These are phyloP conservation scores for Xerocomus cyaneibrunnescens DNA, from an alignment of 1,284 basidiomycete species.

Conservation along the genomic window DNA sequence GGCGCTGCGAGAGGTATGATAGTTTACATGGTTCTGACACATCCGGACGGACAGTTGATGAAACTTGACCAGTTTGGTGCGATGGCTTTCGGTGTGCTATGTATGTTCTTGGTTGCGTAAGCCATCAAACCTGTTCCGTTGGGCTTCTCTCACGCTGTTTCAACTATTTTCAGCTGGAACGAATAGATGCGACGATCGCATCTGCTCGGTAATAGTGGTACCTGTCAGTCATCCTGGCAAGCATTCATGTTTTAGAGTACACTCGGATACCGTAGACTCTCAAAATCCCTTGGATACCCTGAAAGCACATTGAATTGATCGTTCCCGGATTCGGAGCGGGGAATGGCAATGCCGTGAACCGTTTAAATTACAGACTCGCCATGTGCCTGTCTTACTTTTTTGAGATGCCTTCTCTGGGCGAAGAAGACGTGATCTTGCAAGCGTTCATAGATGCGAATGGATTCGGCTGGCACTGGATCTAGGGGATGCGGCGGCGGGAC, in stretches of 20 bases:
- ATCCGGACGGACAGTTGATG: conserved; percentile 16
- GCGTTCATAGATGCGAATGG: conserved; percentile 14
- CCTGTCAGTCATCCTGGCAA: conserved; percentile 4
- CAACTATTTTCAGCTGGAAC: conserved; percentile 65
- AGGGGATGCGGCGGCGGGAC: conserved; percentile 12
- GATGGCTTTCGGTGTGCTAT: conserved; percentile 84
- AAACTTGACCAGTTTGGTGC: conserved; percentile 67
- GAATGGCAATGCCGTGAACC: conserved; percentile 28
- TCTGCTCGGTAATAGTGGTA: conserved; percentile 6
- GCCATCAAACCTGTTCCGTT: conserved; percentile 39
- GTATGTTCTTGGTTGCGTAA: conserved; percentile 88
- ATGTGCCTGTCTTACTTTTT: conserved; percentile 18
- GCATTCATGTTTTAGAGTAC: conserved; percentile 12
- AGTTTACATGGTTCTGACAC: conserved; percentile 9
- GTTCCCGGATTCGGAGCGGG: conserved; percentile 9
- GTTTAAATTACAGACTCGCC: conserved; percentile 27
- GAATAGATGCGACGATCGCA: conserved; percentile 50
- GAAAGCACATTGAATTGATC: background rate
- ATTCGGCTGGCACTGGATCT: conserved; percentile 5
- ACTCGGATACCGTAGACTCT: background rate
- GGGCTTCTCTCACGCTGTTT: conserved; percentile 18
- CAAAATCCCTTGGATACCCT: background rate
- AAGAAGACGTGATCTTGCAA: conserved; percentile 6
- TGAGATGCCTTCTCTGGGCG: conserved; percentile 1
- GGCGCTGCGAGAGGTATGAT: conserved; percentile 77